Base-by-base conservation (phyloP, 352 stramenopile species). In the Pythium brachiatum region DNA sequence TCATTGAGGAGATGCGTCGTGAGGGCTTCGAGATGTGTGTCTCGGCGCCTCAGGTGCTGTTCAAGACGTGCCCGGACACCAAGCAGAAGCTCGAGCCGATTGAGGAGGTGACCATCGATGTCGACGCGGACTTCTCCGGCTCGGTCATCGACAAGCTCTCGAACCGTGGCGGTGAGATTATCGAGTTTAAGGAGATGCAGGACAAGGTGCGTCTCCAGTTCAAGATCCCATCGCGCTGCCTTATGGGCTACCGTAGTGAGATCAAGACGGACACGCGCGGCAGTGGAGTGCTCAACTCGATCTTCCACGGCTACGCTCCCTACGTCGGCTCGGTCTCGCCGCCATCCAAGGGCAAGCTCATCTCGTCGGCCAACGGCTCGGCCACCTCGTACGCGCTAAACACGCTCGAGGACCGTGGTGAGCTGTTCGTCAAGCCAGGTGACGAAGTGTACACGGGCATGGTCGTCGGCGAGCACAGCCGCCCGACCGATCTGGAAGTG, bases 1-100 rank as follows among this genome's bases (percentile, higher is more conserved):
- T 99, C 46, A 98, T 99, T 38, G 97, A 99, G 72, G 96, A 98
- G 72, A 99, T 99, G 97, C 82, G 97, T 58, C 88, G 97, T 43
- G 97, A 99, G 75, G 97, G 97, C 11, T 99, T 97, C 57, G 97
- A 99, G 80, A 95, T 99, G 75, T 96, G 93, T 43, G 96, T 99
- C 48, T 98, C 94, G 21, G 96, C 97, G 36, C 97, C 97, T 16
- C 89, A 95, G 56, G 97, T 99, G 56, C 75, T 99, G 16, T 98
- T 97, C 60, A 89, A 92, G 60, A 89, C 70, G 11, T 88, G 83
- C 64, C 69, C 79, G 7, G 87, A 96, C 32, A 97, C 92, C 44
- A 96, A 94, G 43, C 73, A 93, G 55, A 91, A 87, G 56, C 62
- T 94, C 21, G 88, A 96, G 68, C 87, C 87, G 4, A 94, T 97